Conservation (phyloP, 257 asterid species). For the Petunia axillaris region DNA sequence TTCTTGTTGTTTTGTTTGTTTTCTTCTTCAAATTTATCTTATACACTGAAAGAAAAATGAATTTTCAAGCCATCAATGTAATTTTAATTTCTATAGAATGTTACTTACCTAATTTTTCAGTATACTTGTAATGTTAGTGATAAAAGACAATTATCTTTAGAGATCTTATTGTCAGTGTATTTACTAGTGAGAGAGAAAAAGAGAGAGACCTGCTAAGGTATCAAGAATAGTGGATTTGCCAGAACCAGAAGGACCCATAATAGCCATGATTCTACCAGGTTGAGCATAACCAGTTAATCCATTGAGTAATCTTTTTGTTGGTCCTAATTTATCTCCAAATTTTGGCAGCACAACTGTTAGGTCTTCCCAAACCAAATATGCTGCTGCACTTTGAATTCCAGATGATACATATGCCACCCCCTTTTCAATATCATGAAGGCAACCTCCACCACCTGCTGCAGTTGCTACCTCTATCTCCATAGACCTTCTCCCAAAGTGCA, state of each 20-base stretch:
- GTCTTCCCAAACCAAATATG: slow-evolving; percentile 74
- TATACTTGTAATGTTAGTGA: too few species aligned
- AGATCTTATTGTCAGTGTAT: too few species aligned
- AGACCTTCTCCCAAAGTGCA: neutral
- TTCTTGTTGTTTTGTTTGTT: too few species aligned
- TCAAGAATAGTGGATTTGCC: slow-evolving; percentile 91
- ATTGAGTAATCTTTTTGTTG: slow-evolving; percentile 66
- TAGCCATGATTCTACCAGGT: slow-evolving; percentile 86
- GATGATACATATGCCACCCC: slow-evolving; percentile 27
- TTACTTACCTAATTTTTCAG: too few species aligned
- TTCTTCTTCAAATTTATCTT: too few species aligned
- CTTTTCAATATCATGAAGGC: slow-evolving; percentile 32
- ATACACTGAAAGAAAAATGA: too few species aligned
- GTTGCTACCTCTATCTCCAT: slow-evolving; percentile 7
- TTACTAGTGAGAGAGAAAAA: neutral
- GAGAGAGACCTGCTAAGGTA: slow-evolving; percentile 66
- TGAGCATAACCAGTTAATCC: slow-evolving; percentile 72
- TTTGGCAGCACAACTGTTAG: slow-evolving; percentile 70
- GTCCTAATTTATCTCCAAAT: slow-evolving; percentile 52
- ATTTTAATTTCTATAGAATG: too few species aligned
- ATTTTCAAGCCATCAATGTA: too few species aligned
- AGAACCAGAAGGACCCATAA: slow-evolving; percentile 96
- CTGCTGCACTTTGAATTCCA: slow-evolving; percentile 34
- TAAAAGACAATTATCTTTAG: too few species aligned
- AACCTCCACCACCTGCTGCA: slow-evolving; percentile 9